A percentile compares a stretch with the other conserved stretches of the same genome.
These are phyloP conservation scores for Cutaneotrichosporon mucoides DNA, from an alignment of 1,284 basidiomycete genomes.

Conservation along the genomic window DNA sequence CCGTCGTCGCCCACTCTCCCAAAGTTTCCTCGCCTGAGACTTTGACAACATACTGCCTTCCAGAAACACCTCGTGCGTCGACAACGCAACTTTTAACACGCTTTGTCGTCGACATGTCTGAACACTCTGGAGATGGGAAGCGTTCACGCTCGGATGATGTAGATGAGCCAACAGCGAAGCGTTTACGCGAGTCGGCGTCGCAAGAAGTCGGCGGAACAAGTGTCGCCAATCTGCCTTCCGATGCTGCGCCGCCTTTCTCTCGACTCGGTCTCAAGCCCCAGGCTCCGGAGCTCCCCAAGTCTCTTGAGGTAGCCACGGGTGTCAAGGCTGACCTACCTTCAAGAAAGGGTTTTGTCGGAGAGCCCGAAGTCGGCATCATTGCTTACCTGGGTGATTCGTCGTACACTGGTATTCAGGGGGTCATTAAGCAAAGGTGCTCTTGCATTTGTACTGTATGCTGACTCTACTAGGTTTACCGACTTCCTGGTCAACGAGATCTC, in stretches of 20 bases:
- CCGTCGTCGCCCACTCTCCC: no score
- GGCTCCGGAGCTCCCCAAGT: conserved; percentile 35
- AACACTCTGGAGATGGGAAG: no score
- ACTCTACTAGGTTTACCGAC: conserved; percentile 74
- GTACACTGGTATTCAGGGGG: conserved; percentile 68
- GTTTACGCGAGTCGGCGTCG: no score
- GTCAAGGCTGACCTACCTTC: conserved; percentile 27
- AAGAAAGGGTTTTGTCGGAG: conserved; percentile 54
- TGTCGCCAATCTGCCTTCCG: conserved; percentile 2
- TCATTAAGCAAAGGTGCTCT: conserved; percentile 86
- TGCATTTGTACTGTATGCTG: background rate
- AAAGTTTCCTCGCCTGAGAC: no score
- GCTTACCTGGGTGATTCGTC: conserved; percentile 72
- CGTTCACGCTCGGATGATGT: no score
- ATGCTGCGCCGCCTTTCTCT: conserved; percentile 30
- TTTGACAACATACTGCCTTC: no score
- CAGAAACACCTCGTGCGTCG: no score
- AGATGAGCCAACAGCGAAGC: no score
- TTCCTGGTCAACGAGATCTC: conserved; percentile 89
- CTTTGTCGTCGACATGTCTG: no score
- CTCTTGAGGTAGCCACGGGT: conserved; percentile 35
- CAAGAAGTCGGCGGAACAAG: background rate
- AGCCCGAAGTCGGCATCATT: conserved; percentile 84
- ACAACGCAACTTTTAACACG: no score
- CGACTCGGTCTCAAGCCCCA: conserved; percentile 36